Evolutionary conservation across 2,329 filamentous ascomycete species (phyloP), one percentile per base, ranked within the genome.

Genomic region (Alternaria ethzedia): DNA sequence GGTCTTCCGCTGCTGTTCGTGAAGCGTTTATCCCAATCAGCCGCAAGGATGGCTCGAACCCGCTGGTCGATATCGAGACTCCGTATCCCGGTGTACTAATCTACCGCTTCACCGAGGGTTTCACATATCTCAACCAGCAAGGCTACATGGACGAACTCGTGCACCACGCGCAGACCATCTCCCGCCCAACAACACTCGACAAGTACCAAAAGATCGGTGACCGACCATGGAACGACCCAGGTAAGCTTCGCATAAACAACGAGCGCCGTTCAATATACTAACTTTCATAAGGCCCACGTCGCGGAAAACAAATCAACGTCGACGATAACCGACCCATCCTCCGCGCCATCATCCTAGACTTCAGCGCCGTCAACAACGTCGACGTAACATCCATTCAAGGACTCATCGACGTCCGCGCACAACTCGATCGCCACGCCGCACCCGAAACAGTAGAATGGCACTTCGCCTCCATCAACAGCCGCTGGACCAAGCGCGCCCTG

Each of bases 1-100:
- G 28, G 5, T 28, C 63, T 3, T 65, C 67, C 11, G 21, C 56
- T 13, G 54, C 51, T n/a, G 55, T 65, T 15, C 75, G 76, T n/a
- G 76, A 78, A 26, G 73, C 73, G 4, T 79, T 68, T 43, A 64
- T 98, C 20, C 96, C 96, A 0, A 85, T 97, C 62, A 89, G 92
- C 72, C 93, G 96, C 77, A 85, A 86, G n/a, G 95, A 98, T 77
- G 95, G 95, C 28, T 94, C 93, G 2, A 98, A 98, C 78, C 95
- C 95, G 0, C 86, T 90, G 25, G 86, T 98, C 50, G 86, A 91
- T 11, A 84, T 97, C n/a, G 86, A 92, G 65, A 88, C 88, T 58
- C 94, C 96, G 1, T 93, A 96, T 73, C 95, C 95, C 0, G 96
- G 96, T 56, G 87, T 99, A 69, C 97, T 98, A 81, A 97, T 98